Evolutionary conservation across 78 protist species (phyloP).

Genomic region (Bigelowiella natans): DNA sequence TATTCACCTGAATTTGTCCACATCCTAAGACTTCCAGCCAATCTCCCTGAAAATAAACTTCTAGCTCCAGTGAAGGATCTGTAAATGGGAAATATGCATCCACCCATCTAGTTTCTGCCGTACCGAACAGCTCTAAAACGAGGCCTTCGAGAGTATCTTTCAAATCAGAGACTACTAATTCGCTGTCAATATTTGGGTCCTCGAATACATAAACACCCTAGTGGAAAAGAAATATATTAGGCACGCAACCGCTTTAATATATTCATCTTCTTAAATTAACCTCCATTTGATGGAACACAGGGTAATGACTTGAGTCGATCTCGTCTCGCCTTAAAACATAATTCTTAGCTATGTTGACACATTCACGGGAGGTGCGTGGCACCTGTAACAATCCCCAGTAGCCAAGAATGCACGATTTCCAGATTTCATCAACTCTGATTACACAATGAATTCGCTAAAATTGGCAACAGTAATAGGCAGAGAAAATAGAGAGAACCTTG

Average conservation of each 20-base stretch:
- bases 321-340: background rate
- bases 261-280: constrained; percentile 29
- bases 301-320: constrained; percentile 14
- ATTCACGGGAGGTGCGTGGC: background rate
- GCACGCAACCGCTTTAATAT: too few species aligned
- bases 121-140: background rate
- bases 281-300: constrained; percentile 63
- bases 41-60: constrained; percentile 24
- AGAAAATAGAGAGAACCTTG: too few species aligned
- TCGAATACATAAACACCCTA: background rate
- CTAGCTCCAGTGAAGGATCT: constrained; percentile 73
- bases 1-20: background rate
- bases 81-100: constrained; percentile 84
- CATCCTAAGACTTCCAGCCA: background rate
- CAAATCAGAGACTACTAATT: background rate
- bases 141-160: background rate
- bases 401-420: too few species aligned
- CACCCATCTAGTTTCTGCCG: constrained; percentile 30
- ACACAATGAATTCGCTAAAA: too few species aligned
- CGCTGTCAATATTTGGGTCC: too few species aligned
- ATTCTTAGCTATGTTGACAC: background rate
- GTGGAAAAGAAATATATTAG: too few species aligned
- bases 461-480: too few species aligned
- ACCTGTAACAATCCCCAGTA: background rate
- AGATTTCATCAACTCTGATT: too few species aligned